Evolutionary conservation across 2,329 filamentous ascomycete genomes (phyloP).

Genomic region (Westerdykella aurantiaca): DNA sequence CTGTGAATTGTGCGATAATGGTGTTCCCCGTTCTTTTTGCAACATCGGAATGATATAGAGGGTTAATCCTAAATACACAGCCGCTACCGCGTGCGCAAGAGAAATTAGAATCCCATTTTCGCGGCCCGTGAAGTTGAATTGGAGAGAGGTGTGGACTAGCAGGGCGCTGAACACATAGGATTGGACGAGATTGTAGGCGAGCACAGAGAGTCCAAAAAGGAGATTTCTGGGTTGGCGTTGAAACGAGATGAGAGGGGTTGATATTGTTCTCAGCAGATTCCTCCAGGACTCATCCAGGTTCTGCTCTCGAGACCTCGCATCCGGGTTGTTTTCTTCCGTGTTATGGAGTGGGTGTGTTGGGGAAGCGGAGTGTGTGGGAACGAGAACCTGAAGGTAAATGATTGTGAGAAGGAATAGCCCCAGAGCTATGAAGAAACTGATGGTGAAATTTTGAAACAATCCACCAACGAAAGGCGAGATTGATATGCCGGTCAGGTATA

Average conservation of each 20-base stretch:
- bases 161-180: constrained; percentile 9
- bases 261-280: too few relatives aligned
- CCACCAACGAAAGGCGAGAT: constrained; percentile 5
- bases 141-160: constrained; percentile 5
- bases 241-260: background rate
- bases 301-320: background rate
- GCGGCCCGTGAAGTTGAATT: constrained; percentile 6
- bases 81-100: constrained; percentile 6
- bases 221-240: background rate
- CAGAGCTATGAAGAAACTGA: background rate
- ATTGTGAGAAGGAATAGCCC: background rate
- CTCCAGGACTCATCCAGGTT: background rate
- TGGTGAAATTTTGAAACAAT: constrained; percentile 6
- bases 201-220: constrained; percentile 1
- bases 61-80: constrained; percentile 4
- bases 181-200: constrained; percentile 8
- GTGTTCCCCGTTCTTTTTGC: background rate
- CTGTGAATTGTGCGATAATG: too few relatives aligned
- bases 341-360: too few relatives aligned
- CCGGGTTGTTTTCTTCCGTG: background rate
- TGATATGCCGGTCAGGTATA: constrained; percentile 11
- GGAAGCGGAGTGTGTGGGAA: background rate
- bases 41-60: constrained; percentile 1
- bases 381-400: constrained; percentile 1
- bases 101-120: constrained; percentile 10